Evolutionary conservation across 1,284 basidiomycete species (phyloP), one percentile per base, ranked within the genome.

Genomic region (Ganoderma resinaceum): DNA sequence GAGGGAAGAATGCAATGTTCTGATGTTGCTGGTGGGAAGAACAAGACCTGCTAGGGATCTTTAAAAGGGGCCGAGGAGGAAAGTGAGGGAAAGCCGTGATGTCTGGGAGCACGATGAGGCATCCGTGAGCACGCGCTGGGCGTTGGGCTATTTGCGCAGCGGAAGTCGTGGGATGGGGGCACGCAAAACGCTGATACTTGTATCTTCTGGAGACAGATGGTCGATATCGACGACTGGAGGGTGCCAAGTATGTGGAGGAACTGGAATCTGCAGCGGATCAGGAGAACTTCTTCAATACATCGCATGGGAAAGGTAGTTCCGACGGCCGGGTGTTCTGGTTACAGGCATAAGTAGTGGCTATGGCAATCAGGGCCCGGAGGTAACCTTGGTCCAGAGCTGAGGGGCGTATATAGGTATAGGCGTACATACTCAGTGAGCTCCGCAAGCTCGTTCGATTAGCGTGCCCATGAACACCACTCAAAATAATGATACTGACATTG

Each of bases 21-120:
- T 37, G 42, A 29, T 43, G 35, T 11, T 26, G 23, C 26, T 20
- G 61, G 67, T 71, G 70, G 49, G 70, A 71, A 59, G 11, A 63
- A 61, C 12, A n/a, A n/a, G 65, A 61, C 65, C 26, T 23, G 43
- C 35, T 14, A 16, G 46, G 57, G 35, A 33, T 12, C 29, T 16
- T 7, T 14, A 6, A 16, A 55, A 55, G 16, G 29, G 9, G 8
- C 52, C 52, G 29, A 55, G 29, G 29, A 31, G 52, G 52, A 16
- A 18, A 55, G 52, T 31, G 52, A 55, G 52, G 52, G 52, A 55
- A 20, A 55, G 29, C 29, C 16, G 29, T 16, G 31, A 4, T 55
- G 52, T 55, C 52, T 55, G 52, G 20, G 52, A 55, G 52, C 26
- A 4, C 52, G 23, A 31, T 29, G 14, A 6, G 23, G 29, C 29